Percentiles rank a stretch among this genome's conserved stretches.
Evolutionary conservation across 2,329 filamentous ascomycete species (phyloP).

Genomic region (Scopulariopsis brevicaulis): DNA sequence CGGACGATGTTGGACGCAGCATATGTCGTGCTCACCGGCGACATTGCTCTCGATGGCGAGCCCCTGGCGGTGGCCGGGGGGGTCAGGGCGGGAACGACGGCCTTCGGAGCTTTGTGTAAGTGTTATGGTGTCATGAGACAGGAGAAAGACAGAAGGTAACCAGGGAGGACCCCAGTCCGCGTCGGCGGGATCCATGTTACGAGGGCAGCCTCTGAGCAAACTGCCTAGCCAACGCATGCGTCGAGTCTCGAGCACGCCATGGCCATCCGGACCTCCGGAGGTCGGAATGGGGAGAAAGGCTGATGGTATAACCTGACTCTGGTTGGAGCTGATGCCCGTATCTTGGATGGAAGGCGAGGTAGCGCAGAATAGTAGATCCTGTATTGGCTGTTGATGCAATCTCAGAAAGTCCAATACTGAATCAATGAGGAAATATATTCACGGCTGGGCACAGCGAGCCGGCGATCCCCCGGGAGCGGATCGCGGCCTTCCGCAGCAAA

Average conservation of each 20-base stretch:
- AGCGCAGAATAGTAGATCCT: background rate
- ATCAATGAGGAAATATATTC: background rate
- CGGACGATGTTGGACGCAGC: background rate
- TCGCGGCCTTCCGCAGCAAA: background rate
- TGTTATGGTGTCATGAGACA: background rate
- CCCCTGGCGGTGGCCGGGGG: background rate
- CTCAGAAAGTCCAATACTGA: background rate
- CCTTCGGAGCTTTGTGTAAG: background rate
- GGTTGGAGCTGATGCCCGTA: background rate
- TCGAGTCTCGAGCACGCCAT: background rate
- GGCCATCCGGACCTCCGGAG: background rate
- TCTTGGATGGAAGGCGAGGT: background rate
- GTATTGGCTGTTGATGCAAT: background rate
- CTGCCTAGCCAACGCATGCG: background rate
- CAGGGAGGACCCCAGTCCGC: background rate
- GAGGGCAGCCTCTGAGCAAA: background rate
- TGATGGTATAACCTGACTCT: background rate
- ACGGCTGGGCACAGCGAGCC: background rate
- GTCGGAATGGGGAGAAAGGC: background rate
- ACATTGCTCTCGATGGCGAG: background rate
- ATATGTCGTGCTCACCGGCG: background rate
- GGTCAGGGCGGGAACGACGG: background rate
- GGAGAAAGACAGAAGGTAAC: background rate
- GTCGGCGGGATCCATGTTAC: background rate
- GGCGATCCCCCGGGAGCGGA: background rate